phyloP scores from a whole-genome alignment of 139 green algal genomes.

The Picochlorum sp. region DNA sequence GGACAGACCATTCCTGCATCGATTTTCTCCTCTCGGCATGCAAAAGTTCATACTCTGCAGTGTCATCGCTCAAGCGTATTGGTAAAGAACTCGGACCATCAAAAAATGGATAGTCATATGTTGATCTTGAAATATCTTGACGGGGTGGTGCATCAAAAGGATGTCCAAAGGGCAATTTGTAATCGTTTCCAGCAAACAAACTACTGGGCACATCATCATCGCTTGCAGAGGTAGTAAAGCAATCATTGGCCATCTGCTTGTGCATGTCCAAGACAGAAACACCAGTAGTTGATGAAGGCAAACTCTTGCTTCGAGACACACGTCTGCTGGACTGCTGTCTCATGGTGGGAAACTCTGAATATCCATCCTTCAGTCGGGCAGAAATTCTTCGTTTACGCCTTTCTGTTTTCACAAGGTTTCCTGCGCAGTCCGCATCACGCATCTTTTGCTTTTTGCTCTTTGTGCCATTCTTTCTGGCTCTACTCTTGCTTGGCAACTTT shows the following conservation, averaged over 20 bases:
- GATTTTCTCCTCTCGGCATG: not conserved
- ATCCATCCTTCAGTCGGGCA: not conserved
- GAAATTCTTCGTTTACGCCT: conserved; percentile 1
- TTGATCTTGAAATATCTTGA: not conserved
- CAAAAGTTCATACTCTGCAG: not conserved
- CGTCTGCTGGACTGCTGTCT: too few species aligned
- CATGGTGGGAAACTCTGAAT: not conserved
- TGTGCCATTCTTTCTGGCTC: conserved; percentile 12
- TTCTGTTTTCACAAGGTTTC: not conserved
- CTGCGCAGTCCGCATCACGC: not conserved
- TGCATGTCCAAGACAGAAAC: conserved; percentile 10
- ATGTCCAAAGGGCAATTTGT: too few species aligned
- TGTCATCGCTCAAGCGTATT: not conserved
- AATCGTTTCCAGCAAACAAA: too few species aligned
- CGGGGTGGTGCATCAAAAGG: not conserved
- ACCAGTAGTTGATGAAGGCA: conserved; percentile 4
- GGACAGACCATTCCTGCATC: too few species aligned
- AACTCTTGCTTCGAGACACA: not conserved
- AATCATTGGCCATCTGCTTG: conserved; percentile 8
- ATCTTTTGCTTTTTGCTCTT: conserved; percentile 10
- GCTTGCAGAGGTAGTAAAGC: not conserved
- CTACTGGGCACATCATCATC: conserved; percentile 1
- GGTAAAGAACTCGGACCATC: not conserved
- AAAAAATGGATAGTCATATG: conserved; percentile 2
- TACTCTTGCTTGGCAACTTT: conserved; percentile 27